Base-by-base conservation (phyloP, 352 stramenopile genomes). In the Globisporangium yorkense region DNA sequence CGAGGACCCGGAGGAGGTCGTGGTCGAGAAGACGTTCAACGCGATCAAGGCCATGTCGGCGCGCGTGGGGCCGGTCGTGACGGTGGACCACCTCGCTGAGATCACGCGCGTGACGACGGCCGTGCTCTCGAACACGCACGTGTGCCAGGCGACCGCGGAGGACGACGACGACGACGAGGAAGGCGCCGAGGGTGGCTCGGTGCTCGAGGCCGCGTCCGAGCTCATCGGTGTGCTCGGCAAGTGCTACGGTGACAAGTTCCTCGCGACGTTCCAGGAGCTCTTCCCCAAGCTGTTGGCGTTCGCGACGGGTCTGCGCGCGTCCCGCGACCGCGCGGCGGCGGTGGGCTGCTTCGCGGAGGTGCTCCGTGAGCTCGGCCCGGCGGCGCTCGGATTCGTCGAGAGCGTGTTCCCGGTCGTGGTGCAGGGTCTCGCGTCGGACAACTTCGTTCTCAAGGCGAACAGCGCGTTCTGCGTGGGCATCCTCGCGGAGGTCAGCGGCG, bases 11-110 rank as follows among this genome's bases (percentile, higher is more conserved):
- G 82, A 96, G 57, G 81, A 88, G 54, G 61, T 88, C 37, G 83
- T 99, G 15, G 96, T 99, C 55, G 94, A 97, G 76, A 97, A 97
- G 67, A 87, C 96, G 1, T 96, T 98, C 60, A 97, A 94, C 52
- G 94, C 95, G 18, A 83, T 99, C 53, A 97, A 97, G 66, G 86
- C 96, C 56, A 96, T 99, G 81, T 97, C 94, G 50, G 89, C 94
- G 37, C 92, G 97, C 56, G 87, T 97, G 33, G 96, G 93, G 18
- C 76, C 87, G 5, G 80, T 92, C 20, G 97, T 98, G 54, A 91
- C 82, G 18, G 87, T 94, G 57, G 87, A 96, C 35, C 83, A 96
- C 77, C 82, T 66, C 59, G 77, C 84, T 21, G 62, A 80, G 45
- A 79, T 94, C 45, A 88, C 95, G 69, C 80, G 89, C 56, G 75